A percentile compares a stretch with the other conserved stretches of the same genome.
Conservation (phyloP, 768 basidiomycete species). For the Chalciporus piperatus region DNA sequence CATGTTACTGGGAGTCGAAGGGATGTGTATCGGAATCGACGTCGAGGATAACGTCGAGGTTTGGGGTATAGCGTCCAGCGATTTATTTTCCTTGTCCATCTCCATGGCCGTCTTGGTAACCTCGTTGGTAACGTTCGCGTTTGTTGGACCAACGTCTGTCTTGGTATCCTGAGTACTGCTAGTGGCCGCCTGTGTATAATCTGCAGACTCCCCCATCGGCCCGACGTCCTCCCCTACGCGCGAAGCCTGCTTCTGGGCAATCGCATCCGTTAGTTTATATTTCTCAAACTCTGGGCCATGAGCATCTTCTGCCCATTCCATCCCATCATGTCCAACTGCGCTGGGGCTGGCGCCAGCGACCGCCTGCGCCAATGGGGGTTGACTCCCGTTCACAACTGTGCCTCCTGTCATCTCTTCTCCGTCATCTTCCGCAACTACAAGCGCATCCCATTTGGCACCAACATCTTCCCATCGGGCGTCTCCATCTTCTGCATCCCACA, state of each 20-base stretch:
- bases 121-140: background rate
- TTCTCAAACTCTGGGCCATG: slow-evolving; percentile 33
- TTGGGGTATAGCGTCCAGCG: slow-evolving; percentile 4
- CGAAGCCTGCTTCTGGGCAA: slow-evolving; percentile 18
- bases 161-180: background rate
- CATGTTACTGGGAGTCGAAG: background rate
- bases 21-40: slow-evolving; percentile 10
- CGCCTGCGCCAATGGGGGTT: background rate
- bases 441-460: slow-evolving; percentile 51
- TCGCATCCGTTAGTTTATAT: slow-evolving; percentile 16
- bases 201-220: slow-evolving; percentile 41
- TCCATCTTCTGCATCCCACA: slow-evolving; percentile 28
- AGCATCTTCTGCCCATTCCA: slow-evolving; percentile 54
- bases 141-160: background rate
- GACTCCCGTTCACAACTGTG: background rate
- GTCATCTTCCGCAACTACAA: slow-evolving; percentile 33
- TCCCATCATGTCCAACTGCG: slow-evolving; percentile 32
- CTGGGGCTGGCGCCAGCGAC: background rate
- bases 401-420: slow-evolving; percentile 18
- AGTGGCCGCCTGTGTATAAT: slow-evolving; percentile 20
- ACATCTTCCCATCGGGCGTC: slow-evolving; percentile 49
- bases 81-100: slow-evolving; percentile 2
- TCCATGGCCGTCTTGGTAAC: slow-evolving; percentile 3
- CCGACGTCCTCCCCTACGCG: slow-evolving; percentile 38
- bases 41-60: slow-evolving; percentile 1